Percentiles rank a stretch among this genome's conserved stretches.
These are phyloP conservation scores for Monilinia aucupariae DNA, from an alignment of 2,329 filamentous ascomycete species.

Conservation along the genomic window DNA sequence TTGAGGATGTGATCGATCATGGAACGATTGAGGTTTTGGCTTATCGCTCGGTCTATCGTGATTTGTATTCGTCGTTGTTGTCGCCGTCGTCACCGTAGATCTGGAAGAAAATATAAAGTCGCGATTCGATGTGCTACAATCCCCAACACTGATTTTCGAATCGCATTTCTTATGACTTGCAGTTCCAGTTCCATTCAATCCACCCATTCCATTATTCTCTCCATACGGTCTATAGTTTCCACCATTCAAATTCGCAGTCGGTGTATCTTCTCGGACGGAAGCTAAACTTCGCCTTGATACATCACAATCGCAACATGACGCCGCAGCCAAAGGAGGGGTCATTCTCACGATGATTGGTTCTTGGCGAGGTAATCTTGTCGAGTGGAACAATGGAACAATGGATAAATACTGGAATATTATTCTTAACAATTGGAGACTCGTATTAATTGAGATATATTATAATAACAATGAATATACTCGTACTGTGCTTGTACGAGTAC, in stretches of 20 bases:
- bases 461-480: too few relatives aligned
- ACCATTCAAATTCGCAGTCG: not conserved
- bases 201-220: not conserved
- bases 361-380: not conserved
- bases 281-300: not conserved
- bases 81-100: not conserved
- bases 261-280: slow-evolving; percentile 2
- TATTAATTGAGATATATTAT: slow-evolving; percentile 4
- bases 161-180: not conserved
- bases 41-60: not conserved
- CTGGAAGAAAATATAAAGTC: not conserved
- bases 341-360: slow-evolving; percentile 1
- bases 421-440: not conserved
- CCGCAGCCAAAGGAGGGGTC: slow-evolving; percentile 2
- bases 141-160: slow-evolving; percentile 8
- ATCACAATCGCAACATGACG: not conserved
- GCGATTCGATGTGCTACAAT: not conserved
- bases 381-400: not conserved
- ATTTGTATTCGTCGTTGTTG: not conserved
- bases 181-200: not conserved
- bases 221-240: not conserved
- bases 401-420: not conserved
- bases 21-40: not conserved
- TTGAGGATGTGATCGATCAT: not conserved
- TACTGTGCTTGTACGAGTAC: too few relatives aligned